Evolutionary conservation across 805 yeast species (phyloP), one percentile per base, ranked within the genome.

Genomic region (Metschnikowia koreensis): DNA sequence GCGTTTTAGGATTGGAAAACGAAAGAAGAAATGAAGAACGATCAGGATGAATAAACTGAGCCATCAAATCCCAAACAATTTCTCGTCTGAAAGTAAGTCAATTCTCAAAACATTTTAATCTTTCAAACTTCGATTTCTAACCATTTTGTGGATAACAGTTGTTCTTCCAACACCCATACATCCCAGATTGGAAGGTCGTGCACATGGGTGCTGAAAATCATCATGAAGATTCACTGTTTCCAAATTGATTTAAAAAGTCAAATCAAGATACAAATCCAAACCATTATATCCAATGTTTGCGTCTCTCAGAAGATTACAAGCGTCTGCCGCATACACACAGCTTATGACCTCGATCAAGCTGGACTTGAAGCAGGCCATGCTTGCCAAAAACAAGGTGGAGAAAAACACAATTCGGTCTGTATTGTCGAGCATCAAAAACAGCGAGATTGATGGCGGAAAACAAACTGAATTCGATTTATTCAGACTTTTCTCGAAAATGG

Each of bases 351-450:
- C 44, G 27, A 51, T 63, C 41, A 63, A 62, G 52, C 50, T 27
- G 15, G 67, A 62, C 52, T 57, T 64, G 47, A 62, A 63, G 54
- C 54, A 58, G 46, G 66, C 68, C 16, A 64, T 64, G 68, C 48
- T 64, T 44, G 58, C 57, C 47, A 63, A 63, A 45, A 49, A 58
- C 31, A 56, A 47, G 37, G 49, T 57, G 28, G 56, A 56, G 50
- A 76, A 76, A 58, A 77, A 73, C 47, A 76, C 81, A 6, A 72
- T 79, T 44, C 73, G 77, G 57, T 66, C 73, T 12, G 57, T 78
- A 6, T 57, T 78, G 38, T 67, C 80, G 13, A 62, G 68, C 5
- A 67, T 79, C 53, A 78, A 78, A 60, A 77, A 77, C 64, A 67
- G 55, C 47, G 67, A 65, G 50, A 61, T 62, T 31, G 62, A 61